Evolutionary conservation across 2,329 filamentous ascomycete species (phyloP), one percentile per base, ranked within the genome.

Genomic region (Fusarium xyrophilum): DNA sequence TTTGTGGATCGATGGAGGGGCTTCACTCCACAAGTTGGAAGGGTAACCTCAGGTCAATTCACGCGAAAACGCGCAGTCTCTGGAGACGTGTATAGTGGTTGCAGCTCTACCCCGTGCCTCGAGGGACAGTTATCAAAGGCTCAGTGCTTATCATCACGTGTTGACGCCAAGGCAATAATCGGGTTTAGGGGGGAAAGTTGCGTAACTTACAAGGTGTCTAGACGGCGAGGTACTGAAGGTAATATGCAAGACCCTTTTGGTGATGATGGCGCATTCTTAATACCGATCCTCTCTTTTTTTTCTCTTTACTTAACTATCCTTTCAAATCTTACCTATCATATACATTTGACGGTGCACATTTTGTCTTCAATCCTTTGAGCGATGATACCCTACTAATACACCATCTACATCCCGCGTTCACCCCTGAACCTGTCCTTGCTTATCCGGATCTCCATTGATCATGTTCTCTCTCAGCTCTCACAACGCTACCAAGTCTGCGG

Each of bases 401-500:
- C 56, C 43, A 59, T 56, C 60, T 48, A 79, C 74, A 74, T 78
- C 79, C 73, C 79, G 72, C 72, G 76, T 76, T 76, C 76, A 67
- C 57, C 56, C 43, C 23, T 76, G 69, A 72, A 76, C 76, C 77
- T 74, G 67, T 19, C 56, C 57, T 67, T 55, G 42, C 43, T 44
- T 47, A 51, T 51, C 60, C 56, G 48, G 56, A 68, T 56, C 61
- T 53, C 36, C 39, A 13, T 53, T 73, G 60, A 83, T 77, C 79
- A 91, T 91, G 89, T 87, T 84, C 76, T 85, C 85, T 68, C 76
- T 82, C 52, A 84, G 81, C 70, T 85, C 85, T 68, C 77, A 82
- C 55, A 84, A 80, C 70, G 86, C 86, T 70, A 86, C 87, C 74
- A 89, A 88, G 80, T 91, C 89, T 68, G 83, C 88, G 74, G 89